phyloP scores from a whole-genome alignment of 2,329 filamentous ascomycete species.

The Arthroderma sp. region DNA sequence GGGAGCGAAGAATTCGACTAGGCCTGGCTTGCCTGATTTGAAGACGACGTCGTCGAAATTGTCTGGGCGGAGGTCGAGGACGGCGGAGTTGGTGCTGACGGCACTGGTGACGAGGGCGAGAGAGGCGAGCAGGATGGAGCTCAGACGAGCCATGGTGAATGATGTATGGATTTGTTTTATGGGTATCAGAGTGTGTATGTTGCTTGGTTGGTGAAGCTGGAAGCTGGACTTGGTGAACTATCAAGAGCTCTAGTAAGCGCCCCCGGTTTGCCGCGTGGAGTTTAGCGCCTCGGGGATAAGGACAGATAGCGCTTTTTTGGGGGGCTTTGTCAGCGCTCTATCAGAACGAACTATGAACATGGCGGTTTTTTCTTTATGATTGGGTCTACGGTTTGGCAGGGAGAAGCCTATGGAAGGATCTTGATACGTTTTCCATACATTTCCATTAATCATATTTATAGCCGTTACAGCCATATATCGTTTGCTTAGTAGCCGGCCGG shows the following conservation, averaged over 20 bases:
- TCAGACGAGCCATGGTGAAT: slow-evolving; percentile 33
- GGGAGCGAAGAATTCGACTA: slow-evolving; percentile 95
- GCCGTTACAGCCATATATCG: too few species aligned
- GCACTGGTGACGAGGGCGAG: slow-evolving; percentile 41
- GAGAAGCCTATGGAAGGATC: too few species aligned
- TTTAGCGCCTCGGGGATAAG: too few species aligned
- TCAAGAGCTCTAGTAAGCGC: not conserved
- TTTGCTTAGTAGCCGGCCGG: too few species aligned
- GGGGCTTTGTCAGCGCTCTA: too few species aligned
- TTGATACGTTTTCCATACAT: too few species aligned
- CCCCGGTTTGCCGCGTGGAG: too few species aligned
- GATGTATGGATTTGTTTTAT: not conserved
- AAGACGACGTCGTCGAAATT: slow-evolving; percentile 90
- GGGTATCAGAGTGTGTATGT: not conserved
- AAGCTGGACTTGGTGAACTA: not conserved
- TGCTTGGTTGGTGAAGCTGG: not conserved
- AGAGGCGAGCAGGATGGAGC: slow-evolving; percentile 32
- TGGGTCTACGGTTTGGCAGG: too few species aligned
- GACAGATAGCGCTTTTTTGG: too few species aligned
- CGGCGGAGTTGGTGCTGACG: slow-evolving; percentile 59
- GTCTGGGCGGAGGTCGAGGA: slow-evolving; percentile 73
- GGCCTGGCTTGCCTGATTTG: slow-evolving; percentile 82
- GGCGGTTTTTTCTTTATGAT: too few species aligned
- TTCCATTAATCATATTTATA: too few species aligned
- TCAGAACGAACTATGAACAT: too few species aligned